These are phyloP conservation scores for Secale cereale DNA, from an alignment of 176 grass and related monocot species.

Conservation along the genomic window DNA sequence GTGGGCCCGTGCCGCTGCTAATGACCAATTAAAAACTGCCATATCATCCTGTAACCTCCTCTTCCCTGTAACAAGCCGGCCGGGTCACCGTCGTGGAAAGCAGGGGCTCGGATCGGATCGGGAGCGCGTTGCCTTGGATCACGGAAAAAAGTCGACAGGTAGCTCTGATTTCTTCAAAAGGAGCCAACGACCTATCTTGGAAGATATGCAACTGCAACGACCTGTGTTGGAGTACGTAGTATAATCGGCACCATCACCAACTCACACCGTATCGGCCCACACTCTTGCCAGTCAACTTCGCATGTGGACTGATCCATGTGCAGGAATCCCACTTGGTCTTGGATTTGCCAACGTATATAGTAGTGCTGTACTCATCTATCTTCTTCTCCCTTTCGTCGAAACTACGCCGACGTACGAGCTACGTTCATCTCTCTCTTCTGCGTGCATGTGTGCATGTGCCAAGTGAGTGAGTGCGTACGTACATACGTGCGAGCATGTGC, in stretches of 20 bases:
- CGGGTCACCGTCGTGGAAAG: background rate
- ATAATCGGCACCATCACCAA: background rate
- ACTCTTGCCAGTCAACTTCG: constrained; percentile 21
- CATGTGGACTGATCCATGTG: background rate
- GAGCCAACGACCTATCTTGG: background rate
- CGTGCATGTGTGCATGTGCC: background rate
- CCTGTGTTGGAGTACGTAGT: background rate
- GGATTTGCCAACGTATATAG: background rate
- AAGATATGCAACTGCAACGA: background rate
- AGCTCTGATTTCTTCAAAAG: background rate
- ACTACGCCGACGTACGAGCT: background rate
- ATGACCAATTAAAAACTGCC: too few relatives aligned
- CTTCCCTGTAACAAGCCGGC: too few relatives aligned
- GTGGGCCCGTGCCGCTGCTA: too few relatives aligned
- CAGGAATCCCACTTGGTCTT: background rate
- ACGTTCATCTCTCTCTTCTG: too few relatives aligned
- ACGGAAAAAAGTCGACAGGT: background rate
- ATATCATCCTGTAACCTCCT: too few relatives aligned
- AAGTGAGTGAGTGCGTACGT: background rate
- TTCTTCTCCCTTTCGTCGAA: background rate
- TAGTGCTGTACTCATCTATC: background rate
- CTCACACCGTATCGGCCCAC: background rate
- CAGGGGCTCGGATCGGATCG: background rate
- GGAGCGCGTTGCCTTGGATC: background rate
- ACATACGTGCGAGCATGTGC: background rate